Conservation (phyloP, 176 grass and related monocot species). For the Paspalum notatum region DNA sequence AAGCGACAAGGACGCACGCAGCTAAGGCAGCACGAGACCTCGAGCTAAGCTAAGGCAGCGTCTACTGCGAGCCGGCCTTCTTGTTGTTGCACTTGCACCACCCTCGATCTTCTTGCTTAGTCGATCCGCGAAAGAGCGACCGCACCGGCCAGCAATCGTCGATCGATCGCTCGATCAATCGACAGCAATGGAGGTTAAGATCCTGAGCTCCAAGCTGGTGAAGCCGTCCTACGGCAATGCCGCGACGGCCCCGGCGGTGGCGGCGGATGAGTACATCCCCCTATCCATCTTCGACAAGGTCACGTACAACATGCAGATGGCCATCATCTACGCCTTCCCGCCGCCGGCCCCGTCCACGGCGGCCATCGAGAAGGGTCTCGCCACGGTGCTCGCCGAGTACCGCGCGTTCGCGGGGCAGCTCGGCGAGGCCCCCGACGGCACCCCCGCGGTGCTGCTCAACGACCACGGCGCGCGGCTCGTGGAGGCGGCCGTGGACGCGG, state of each 20-base stretch:
- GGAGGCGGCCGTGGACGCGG: conserved; percentile 49
- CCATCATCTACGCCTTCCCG: conserved; percentile 67
- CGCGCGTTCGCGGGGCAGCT: conserved; percentile 60
- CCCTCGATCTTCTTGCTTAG: neutral
- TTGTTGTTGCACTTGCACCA: too few relatives aligned
- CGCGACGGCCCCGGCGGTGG: neutral
- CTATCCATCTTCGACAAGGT: conserved; percentile 70
- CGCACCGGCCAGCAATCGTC: neutral
- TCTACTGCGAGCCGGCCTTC: too few relatives aligned
- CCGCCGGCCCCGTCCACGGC: conserved; percentile 59
- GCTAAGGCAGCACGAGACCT: too few relatives aligned
- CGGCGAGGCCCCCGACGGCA: conserved; percentile 34
- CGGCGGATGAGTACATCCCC: conserved; percentile 14
- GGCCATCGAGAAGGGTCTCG: conserved; percentile 50
- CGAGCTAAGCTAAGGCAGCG: too few relatives aligned
- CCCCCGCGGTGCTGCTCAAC: conserved; percentile 52
- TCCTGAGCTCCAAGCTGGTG: conserved; percentile 59
- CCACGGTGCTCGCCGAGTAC: conserved; percentile 44
- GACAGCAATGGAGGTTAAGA: conserved; percentile 64
- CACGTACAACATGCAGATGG: conserved; percentile 54
- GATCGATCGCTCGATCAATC: neutral
- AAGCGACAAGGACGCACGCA: too few relatives aligned
- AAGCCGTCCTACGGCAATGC: conserved; percentile 55
- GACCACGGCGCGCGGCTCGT: conserved; percentile 51
- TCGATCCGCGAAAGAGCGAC: neutral